These are phyloP conservation scores for Trichomonascaceae sp. DNA, from an alignment of 1,139 yeast species.

Conservation along the genomic window DNA sequence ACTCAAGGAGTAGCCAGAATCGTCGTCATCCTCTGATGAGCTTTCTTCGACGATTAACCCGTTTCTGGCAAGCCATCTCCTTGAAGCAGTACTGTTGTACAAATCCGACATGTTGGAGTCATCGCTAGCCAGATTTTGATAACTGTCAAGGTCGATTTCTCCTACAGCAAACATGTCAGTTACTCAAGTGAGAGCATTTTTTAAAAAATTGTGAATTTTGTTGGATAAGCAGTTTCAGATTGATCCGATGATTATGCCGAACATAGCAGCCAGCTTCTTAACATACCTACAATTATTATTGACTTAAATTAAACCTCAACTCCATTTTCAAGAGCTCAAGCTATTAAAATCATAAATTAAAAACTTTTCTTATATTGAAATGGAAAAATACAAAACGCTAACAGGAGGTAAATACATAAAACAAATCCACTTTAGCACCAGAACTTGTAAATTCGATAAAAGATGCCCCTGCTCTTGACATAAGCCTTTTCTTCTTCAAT, in stretches of 20 bases:
- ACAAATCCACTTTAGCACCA: constrained; percentile 41
- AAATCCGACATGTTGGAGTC: background rate
- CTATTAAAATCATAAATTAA: background rate
- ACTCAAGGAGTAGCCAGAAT: constrained; percentile 1
- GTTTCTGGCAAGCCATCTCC: background rate
- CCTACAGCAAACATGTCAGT: background rate
- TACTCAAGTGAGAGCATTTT: background rate
- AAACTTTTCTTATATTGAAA: background rate
- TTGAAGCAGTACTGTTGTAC: background rate
- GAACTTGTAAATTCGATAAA: constrained; percentile 35
- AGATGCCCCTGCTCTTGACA: constrained; percentile 33
- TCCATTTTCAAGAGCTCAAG: background rate
- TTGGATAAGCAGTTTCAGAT: background rate
- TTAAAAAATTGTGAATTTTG: background rate
- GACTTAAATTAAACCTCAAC: background rate
- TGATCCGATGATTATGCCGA: background rate
- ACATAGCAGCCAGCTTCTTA: background rate
- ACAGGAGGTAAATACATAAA: background rate
- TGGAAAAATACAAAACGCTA: background rate
- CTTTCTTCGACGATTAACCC: background rate
- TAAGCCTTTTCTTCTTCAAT: constrained; percentile 41
- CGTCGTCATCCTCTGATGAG: background rate
- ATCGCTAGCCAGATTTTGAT: background rate
- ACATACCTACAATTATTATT: background rate
- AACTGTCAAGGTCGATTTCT: background rate